These are phyloP conservation scores for Penstemon barbatus DNA, from an alignment of 257 asterid species.

Conservation along the genomic window DNA sequence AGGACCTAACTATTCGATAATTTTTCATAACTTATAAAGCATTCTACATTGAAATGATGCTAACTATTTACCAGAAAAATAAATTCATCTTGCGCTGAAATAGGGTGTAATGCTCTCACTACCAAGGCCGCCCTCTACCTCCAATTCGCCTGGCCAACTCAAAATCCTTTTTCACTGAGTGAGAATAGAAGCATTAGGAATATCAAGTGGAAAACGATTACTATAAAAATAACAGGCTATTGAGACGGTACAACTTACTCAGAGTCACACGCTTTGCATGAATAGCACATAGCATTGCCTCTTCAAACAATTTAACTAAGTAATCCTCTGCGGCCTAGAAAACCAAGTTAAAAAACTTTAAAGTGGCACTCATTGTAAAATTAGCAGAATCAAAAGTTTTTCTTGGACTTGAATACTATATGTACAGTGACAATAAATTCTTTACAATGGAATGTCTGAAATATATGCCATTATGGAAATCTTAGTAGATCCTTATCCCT, in stretches of 20 bases:
- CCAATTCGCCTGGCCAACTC: constrained; percentile 91
- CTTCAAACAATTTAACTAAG: constrained; percentile 70
- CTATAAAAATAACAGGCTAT: background rate
- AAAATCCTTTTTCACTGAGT: constrained; percentile 87
- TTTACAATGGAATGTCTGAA: background rate
- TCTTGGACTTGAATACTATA: background rate
- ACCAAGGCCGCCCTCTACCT: constrained; percentile 86
- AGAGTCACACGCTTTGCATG: constrained; percentile 96
- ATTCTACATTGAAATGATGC: background rate
- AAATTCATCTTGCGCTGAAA: background rate
- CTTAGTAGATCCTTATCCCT: background rate
- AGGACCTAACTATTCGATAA: background rate
- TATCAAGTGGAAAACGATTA: constrained; percentile 4
- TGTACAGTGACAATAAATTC: too few species aligned
- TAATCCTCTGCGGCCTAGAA: constrained; percentile 82
- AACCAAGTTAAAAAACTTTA: constrained; percentile 24
- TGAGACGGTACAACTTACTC: constrained; percentile 53
- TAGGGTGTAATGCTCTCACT: constrained; percentile 28
- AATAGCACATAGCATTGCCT: constrained; percentile 81
- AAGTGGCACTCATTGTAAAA: background rate
- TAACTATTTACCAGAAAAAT: background rate
- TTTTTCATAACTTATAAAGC: background rate
- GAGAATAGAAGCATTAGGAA: constrained; percentile 18
- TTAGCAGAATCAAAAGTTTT: background rate
- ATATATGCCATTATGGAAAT: background rate